phyloP scores from a whole-genome alignment of 139 green algal species.

The Chara braunii region DNA sequence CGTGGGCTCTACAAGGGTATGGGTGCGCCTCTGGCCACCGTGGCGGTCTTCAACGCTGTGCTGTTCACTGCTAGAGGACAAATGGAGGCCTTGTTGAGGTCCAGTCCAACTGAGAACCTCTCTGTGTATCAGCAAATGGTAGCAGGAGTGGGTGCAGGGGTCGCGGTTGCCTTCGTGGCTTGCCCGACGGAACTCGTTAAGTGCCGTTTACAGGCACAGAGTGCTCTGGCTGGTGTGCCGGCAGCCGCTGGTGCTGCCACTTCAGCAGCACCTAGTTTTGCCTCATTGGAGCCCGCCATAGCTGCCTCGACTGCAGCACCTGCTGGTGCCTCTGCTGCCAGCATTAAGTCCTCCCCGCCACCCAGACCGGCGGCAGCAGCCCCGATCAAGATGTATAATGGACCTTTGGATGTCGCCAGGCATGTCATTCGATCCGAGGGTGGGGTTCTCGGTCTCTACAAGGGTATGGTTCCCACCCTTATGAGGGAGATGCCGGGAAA shows the following conservation, averaged over 20 bases:
- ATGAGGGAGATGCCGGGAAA: conserved; percentile 61
- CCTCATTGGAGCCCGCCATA: background rate
- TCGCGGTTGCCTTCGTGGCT: conserved; percentile 61
- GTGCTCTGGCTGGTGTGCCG: background rate
- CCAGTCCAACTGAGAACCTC: conserved; percentile 28
- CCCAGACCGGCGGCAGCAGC: background rate
- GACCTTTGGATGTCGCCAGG: conserved; percentile 55
- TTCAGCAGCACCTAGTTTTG: conserved; percentile 1
- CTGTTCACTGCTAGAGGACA: conserved; percentile 59
- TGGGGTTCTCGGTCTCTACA: conserved; percentile 51
- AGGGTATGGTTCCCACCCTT: conserved; percentile 57
- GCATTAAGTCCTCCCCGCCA: background rate
- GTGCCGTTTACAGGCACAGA: conserved; percentile 66
- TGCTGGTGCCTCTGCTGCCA: background rate
- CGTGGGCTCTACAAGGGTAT: conserved; percentile 65
- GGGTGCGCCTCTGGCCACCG: conserved; percentile 62
- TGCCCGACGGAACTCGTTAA: conserved; percentile 77
- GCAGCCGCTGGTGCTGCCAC: background rate
- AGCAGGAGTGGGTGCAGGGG: conserved; percentile 49
- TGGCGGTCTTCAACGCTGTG: conserved; percentile 70
- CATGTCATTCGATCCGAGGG: conserved; percentile 56
- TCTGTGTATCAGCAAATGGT: conserved; percentile 50
- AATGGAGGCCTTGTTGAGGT: conserved; percentile 55
- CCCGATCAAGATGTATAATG: conserved; percentile 26
- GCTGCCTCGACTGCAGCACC: no score